Base-by-base conservation (phyloP, 2,329 filamentous ascomycete species). In the Alternaria sp. region DNA sequence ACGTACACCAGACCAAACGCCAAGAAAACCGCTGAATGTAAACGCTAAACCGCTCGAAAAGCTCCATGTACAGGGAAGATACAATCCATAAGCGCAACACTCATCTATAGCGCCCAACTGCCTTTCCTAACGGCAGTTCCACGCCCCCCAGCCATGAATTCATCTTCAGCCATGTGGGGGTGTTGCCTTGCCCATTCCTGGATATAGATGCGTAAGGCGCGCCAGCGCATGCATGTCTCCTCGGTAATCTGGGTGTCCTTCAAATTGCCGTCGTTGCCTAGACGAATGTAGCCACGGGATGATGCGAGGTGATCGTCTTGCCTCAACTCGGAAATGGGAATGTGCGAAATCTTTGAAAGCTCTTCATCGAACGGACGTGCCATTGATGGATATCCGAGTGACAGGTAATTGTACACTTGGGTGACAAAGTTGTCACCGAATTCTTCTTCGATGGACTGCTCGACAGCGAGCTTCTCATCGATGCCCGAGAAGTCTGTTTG, bases 401-500 rank as follows among this genome's bases (percentile, higher is more conserved):
- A 97, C 15, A 98, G 86, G 79, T 98, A 98, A 79, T 98, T 97
- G 85, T 96, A 98, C 8, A 98, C 94, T 80, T 98, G 95, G 0
- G 94, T 97, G 59, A 97, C 89, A 77, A 97, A 97, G 4, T 85
- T 85, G 77, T 97, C 93, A 64, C 90, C 85, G 73, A 96, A 97
- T 79, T 97, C 93, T 30, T 81, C 77, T 26, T 85, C 81, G 45
- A 89, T 84, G 11, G 81, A 76, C 82, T 81, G 77, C 66, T 86
- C 83, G 6, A 75, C 70, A 32, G 74, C 76, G 46, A 84, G 77
- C 59, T 80, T 80, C 45, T 79, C 77, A 52, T 81, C 76, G 28
- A 84, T 79, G 56, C 77, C 75, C 40, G 82, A 77, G 60, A 85
- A 80, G 30, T 79, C 75, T 15, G 77, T 65, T 56, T 54, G 26